These are phyloP conservation scores for Colletotrichum lupini DNA, from an alignment of 2,329 filamentous ascomycete species.

Conservation along the genomic window DNA sequence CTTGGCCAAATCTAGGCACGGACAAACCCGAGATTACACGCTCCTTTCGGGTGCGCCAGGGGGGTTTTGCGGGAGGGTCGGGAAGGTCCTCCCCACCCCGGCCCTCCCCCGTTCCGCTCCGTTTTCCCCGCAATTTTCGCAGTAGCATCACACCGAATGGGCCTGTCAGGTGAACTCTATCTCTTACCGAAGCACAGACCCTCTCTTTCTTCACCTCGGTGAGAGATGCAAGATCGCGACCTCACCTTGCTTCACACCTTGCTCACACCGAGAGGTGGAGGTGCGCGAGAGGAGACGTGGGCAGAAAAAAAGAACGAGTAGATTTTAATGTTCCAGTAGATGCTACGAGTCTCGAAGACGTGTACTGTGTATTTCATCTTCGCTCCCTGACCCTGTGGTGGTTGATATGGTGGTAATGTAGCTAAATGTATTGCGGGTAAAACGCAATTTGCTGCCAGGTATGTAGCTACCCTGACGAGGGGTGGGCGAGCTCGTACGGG, in stretches of 20 bases:
- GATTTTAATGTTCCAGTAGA: neutral
- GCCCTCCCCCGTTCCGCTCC: neutral
- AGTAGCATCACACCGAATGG: neutral
- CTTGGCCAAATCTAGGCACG: neutral
- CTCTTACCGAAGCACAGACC: constrained; percentile 1
- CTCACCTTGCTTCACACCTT: constrained; percentile 4
- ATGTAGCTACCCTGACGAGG: neutral
- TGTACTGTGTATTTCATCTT: neutral
- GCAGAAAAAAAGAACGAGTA: neutral
- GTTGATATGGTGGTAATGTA: neutral
- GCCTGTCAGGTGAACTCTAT: neutral
- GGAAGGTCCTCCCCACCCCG: neutral
- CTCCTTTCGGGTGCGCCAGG: neutral
- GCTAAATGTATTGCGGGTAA: neutral
- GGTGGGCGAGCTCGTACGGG: neutral
- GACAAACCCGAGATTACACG: neutral
- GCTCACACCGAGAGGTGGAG: neutral
- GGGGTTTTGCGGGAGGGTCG: neutral
- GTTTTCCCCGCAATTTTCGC: neutral
- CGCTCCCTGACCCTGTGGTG: neutral
- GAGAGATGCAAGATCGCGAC: neutral
- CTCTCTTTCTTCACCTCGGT: neutral
- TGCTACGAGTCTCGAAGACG: neutral
- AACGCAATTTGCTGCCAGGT: neutral
- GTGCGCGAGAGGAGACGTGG: neutral